Evolutionary conservation across 148 eudicot genomes (phyloP).

Genomic region (Heliosperma pusillum): DNA sequence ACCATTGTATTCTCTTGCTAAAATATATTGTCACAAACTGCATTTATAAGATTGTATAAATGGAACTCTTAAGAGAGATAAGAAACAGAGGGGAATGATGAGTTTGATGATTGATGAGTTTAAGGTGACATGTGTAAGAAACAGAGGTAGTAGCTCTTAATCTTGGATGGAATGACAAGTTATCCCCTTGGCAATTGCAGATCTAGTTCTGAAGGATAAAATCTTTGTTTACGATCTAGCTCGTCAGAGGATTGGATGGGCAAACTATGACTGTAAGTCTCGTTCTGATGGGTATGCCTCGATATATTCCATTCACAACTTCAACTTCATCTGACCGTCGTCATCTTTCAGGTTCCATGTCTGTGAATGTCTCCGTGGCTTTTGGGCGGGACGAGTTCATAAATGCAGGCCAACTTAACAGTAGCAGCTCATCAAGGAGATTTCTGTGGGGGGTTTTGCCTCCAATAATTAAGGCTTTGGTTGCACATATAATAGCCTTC

Average conservation of each 20-base stretch:
- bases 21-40: neutral
- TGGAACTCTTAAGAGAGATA: too few species aligned
- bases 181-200: slow-evolving; percentile 31
- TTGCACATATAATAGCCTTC: slow-evolving; percentile 20
- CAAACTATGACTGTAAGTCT: slow-evolving; percentile 85
- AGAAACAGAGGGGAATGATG: too few species aligned
- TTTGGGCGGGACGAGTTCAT: slow-evolving; percentile 57
- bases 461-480: slow-evolving; percentile 15
- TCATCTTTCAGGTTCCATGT: slow-evolving; percentile 52
- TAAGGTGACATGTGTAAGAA: neutral
- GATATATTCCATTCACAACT: neutral
- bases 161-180: neutral
- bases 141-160: neutral
- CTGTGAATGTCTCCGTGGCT: slow-evolving; percentile 75
- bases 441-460: slow-evolving; percentile 20
- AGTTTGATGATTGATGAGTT: too few species aligned
- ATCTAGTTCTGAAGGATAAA: slow-evolving; percentile 84
- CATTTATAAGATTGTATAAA: too few species aligned
- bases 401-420: slow-evolving; percentile 58
- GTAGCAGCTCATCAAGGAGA: slow-evolving; percentile 45
- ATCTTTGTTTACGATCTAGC: slow-evolving; percentile 76
- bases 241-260: slow-evolving; percentile 79
- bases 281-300: neutral
- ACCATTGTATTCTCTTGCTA: neutral
- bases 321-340: neutral